These are phyloP conservation scores for Prinsepia uniflora DNA, from an alignment of 306 rosid species.

Conservation along the genomic window DNA sequence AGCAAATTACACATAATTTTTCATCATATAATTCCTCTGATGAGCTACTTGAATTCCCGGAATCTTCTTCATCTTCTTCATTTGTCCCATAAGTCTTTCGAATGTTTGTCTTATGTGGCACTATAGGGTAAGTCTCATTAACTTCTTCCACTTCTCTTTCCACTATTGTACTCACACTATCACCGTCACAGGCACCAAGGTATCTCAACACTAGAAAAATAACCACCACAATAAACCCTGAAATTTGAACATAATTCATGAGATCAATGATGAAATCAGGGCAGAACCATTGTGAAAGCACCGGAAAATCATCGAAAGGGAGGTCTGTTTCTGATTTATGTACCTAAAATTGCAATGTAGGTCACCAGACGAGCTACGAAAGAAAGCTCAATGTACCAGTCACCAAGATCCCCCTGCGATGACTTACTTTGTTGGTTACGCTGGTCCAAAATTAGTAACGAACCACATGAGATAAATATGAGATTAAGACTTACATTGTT, in stretches of 20 bases:
- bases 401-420: slow-evolving; percentile 40
- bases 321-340: not conserved
- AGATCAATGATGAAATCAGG: slow-evolving; percentile 9
- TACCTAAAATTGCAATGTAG: slow-evolving; percentile 61
- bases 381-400: slow-evolving; percentile 43
- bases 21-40: slow-evolving; percentile 70
- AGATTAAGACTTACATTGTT: slow-evolving; percentile 40
- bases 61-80: slow-evolving; percentile 47
- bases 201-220: slow-evolving; percentile 39
- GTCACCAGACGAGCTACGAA: slow-evolving; percentile 41
- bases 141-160: slow-evolving; percentile 15
- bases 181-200: slow-evolving; percentile 43
- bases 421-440: slow-evolving; percentile 13
- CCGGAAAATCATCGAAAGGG: not conserved
- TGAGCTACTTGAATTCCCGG: slow-evolving; percentile 43
- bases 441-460: not conserved
- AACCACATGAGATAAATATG: slow-evolving; percentile 3
- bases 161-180: slow-evolving; percentile 5
- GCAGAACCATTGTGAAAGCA: not conserved
- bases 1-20: slow-evolving; percentile 59
- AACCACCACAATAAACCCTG: slow-evolving; percentile 38
- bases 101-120: slow-evolving; percentile 29
- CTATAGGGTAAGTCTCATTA: slow-evolving; percentile 50
- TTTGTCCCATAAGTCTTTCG: slow-evolving; percentile 41
- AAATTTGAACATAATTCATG: slow-evolving; percentile 4